These are phyloP conservation scores for Lolium multiflorum DNA, from an alignment of 176 grass and related monocot genomes.

Conservation along the genomic window DNA sequence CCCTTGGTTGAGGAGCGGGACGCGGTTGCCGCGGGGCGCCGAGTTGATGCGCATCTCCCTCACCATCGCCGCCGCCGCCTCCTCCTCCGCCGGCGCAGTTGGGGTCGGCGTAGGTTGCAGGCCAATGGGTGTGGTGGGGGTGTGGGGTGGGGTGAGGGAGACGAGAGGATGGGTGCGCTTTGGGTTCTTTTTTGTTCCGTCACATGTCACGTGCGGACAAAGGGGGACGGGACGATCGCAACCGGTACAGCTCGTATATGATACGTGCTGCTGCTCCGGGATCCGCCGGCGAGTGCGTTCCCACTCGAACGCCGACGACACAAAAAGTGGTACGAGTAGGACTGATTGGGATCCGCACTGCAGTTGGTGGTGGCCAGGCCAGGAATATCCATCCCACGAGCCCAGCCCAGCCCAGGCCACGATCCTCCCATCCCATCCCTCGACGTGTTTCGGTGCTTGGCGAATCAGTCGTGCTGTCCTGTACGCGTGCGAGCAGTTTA, in stretches of 20 bases:
- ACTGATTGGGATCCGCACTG: not conserved
- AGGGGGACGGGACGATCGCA: not conserved
- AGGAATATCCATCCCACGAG: too few relatives aligned
- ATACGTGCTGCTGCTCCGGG: not conserved
- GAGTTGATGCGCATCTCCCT: slow-evolving; percentile 66
- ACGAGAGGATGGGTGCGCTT: not conserved
- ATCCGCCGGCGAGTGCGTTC: not conserved
- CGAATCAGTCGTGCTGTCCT: too few relatives aligned
- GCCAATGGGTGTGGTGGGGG: slow-evolving; percentile 10
- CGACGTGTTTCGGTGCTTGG: too few relatives aligned
- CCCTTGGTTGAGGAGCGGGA: slow-evolving; percentile 61
- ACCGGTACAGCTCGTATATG: not conserved
- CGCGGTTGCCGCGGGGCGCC: slow-evolving; percentile 38
- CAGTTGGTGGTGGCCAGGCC: not conserved
- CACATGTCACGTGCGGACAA: slow-evolving; percentile 32
- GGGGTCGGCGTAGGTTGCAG: slow-evolving; percentile 1
- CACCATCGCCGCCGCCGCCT: slow-evolving; percentile 48
- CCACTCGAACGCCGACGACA: not conserved
- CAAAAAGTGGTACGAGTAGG: not conserved
- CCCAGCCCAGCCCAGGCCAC: too few relatives aligned
- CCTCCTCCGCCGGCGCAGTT: not conserved
- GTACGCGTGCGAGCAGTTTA: too few relatives aligned
- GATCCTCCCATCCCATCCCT: too few relatives aligned
- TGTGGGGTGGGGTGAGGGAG: too few relatives aligned
- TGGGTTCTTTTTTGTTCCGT: not conserved